Base-by-base conservation (phyloP, 768 basidiomycete genomes). In the Boletus patriciae region DNA sequence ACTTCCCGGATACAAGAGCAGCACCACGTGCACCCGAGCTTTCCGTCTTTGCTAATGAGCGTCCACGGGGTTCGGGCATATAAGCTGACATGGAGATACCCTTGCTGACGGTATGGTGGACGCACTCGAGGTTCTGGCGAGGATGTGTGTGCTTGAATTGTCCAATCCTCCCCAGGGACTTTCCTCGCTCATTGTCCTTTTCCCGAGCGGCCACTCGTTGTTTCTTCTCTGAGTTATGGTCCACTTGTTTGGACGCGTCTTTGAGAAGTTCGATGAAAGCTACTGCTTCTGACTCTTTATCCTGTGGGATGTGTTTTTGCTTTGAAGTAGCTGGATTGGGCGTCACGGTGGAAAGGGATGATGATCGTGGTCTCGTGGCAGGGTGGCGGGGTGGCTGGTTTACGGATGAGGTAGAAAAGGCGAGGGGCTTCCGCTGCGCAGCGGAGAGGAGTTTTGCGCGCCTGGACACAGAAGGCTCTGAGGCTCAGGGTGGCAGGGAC, bases 171-270 rank as follows among this genome's bases (percentile, higher is more conserved):
- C 46, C 44, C 6, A 38, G 36, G 25, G 59, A 57, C 6, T 36
- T 46, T 11, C 49, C 60, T 42, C 52, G 49, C 7, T 50, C 34
- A 52, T 63, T 27, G 29, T 59, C 62, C 42, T 50, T 58, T 40
- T 34, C 49, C 9, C 63, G 56, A 9, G 43, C 61, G n/a, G 31
- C 59, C 19, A 49, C 21, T 15, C 52, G 58, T 45, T 73, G 65
- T 54, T 71, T 71, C 55, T 62, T 67, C 42, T 49, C 49, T 10
- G 70, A 56, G 44, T 73, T 69, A 34, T 58, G 56, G 27, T 71
- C 70, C 18, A 69, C 19, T n/a, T 63, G 52, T 25, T 41, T 62
- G 33, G 61, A 62, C 9, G 61, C 58, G n/a, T 67, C 58, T 29
- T 59, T 59, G 44, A 71, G 67, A 18, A 71, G 65, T 7, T 64